Evolutionary conservation across 352 stramenopile species (phyloP), one percentile per base, ranked within the genome.

Genomic region (Phytophthora fragariaefolia): DNA sequence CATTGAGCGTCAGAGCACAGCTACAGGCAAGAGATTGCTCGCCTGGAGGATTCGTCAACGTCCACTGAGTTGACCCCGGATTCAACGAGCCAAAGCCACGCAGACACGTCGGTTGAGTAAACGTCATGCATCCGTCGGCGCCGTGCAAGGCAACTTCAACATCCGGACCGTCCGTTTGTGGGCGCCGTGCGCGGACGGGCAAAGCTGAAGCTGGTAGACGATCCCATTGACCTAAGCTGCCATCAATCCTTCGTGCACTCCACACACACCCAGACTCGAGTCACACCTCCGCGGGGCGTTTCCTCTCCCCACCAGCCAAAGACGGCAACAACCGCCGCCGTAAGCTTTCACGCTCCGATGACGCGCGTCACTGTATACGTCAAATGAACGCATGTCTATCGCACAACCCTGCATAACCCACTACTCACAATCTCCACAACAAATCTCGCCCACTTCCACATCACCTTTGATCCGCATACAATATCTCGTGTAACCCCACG

Each of bases 311-410:
- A 45, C 36, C 15, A 22, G 15, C 36, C 7, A 48, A 48, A 7
- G 9, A 48, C 5, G 18, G 7, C 42, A 48, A 3, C n/a, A n/a
- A n/a, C n/a, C n/a, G n/a, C n/a, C n/a, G n/a, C n/a, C n/a, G n/a
- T n/a, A n/a, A n/a, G n/a, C n/a, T n/a, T n/a, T n/a, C n/a, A 18
- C 20, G 20, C 40, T 18, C 15, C 20, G 42, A 45, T 45, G 36
- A 45, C 17, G 36, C 36, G 36, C 36, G n/a, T 45, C 36, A 3
- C n/a, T 48, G 42, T 48, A 23, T 48, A 48, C 42, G 42, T 48
- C 42, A 48, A 48, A 48, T 48, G 20, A 48, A 48, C 42, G 42
- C 42, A 48, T 48, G 24, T 48, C 20, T 48, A 27, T 48, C 42
- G 42, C n/a, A 10, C 20, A n/a, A 27, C 42, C n/a, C 20, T 48